These are phyloP conservation scores for Monilinia polystroma DNA, from an alignment of 2,329 filamentous ascomycete genomes.

Conservation along the genomic window DNA sequence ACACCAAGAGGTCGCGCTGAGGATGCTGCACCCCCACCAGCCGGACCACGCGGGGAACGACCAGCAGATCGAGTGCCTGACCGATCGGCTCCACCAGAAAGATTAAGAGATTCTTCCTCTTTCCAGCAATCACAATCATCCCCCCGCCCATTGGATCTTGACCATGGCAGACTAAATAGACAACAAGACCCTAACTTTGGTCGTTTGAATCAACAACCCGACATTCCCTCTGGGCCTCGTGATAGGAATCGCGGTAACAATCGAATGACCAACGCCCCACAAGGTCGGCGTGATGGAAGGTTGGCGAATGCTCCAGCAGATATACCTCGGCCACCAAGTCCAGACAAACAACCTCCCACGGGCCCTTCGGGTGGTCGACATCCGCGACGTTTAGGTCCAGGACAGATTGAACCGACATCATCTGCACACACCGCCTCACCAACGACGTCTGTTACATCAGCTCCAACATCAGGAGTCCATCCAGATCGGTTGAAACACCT, in stretches of 20 bases:
- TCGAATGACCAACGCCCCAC: slow-evolving; percentile 29
- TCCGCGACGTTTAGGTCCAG: slow-evolving; percentile 32
- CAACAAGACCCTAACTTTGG: slow-evolving; percentile 61
- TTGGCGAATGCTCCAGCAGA: slow-evolving; percentile 26
- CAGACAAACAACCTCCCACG: slow-evolving; percentile 40
- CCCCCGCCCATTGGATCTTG: slow-evolving; percentile 46
- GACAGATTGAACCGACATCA: slow-evolving; percentile 33
- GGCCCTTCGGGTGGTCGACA: slow-evolving; percentile 39
- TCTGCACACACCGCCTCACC: slow-evolving; percentile 32
- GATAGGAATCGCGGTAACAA: slow-evolving; percentile 47
- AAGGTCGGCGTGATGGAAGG: slow-evolving; percentile 32
- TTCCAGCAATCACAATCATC: slow-evolving; percentile 43
- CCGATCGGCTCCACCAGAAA: slow-evolving; percentile 42
- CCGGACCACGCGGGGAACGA: slow-evolving; percentile 42
- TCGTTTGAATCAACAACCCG: slow-evolving; percentile 54
- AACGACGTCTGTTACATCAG: slow-evolving; percentile 35
- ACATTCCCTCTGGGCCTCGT: slow-evolving; percentile 56
- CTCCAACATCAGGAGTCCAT: slow-evolving; percentile 33
- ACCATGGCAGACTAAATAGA: slow-evolving; percentile 49
- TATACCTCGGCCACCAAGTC: slow-evolving; percentile 36
- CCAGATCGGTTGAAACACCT: slow-evolving; percentile 50
- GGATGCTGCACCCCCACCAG: slow-evolving; percentile 36
- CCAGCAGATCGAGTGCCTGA: slow-evolving; percentile 49
- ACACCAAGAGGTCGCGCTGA: slow-evolving; percentile 32
- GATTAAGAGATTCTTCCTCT: slow-evolving; percentile 37